Evolutionary conservation across 257 asterid genomes (phyloP).

Genomic region (Nicotiana undulata): DNA sequence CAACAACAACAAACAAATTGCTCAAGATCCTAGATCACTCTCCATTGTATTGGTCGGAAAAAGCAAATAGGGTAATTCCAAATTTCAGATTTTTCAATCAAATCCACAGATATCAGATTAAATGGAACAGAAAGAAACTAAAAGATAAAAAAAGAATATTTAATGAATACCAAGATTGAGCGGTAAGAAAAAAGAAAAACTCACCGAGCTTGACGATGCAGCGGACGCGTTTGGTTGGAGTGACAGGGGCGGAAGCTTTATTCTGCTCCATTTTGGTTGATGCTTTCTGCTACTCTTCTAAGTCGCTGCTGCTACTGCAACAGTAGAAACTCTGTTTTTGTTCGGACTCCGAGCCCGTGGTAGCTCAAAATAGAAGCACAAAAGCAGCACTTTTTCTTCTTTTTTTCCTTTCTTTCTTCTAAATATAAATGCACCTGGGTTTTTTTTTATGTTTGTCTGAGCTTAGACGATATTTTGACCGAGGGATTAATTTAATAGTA

Average conservation of each 20-base stretch:
- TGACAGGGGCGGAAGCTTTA: slow-evolving; percentile 14
- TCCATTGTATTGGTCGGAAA: neutral
- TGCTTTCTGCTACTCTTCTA: neutral
- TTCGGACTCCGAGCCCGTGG: neutral
- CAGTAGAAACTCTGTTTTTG: neutral
- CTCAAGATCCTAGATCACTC: neutral
- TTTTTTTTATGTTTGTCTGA: too few relatives aligned
- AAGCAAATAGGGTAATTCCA: neutral
- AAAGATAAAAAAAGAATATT: neutral
- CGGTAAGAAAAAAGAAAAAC: neutral
- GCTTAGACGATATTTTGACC: too few relatives aligned
- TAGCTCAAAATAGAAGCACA: too few relatives aligned
- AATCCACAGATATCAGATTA: neutral
- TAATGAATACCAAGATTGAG: neutral
- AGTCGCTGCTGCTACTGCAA: neutral
- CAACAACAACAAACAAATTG: neutral
- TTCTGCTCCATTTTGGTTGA: slow-evolving; percentile 31
- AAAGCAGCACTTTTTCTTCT: too few relatives aligned
- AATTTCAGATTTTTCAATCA: neutral
- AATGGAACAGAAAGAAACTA: neutral
- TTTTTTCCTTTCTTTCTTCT: too few relatives aligned
- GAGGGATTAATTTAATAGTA: too few relatives aligned
- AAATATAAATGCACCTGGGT: too few relatives aligned
- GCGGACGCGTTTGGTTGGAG: slow-evolving; percentile 30
- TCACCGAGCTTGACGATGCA: slow-evolving; percentile 92